phyloP scores from a whole-genome alignment of 371 early-diverging fungal genomes.

The Mortierella sp. region DNA sequence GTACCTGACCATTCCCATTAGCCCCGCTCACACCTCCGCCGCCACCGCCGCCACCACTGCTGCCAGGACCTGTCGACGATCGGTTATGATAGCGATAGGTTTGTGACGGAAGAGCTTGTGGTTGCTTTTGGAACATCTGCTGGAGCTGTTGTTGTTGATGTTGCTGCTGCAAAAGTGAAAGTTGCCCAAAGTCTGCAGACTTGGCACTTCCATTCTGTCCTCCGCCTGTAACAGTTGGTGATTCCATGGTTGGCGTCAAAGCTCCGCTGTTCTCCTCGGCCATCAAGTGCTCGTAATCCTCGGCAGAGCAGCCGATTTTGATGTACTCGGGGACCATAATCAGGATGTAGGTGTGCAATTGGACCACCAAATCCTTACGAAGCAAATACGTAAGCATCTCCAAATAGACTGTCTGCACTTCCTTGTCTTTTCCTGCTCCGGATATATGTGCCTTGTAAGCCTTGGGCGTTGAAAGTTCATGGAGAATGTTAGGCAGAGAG shows the following conservation, averaged over 20 bases:
- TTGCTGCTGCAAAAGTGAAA: conserved; percentile 29
- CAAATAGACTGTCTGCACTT: conserved; percentile 78
- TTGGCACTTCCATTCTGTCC: conserved; percentile 41
- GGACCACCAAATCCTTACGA: conserved; percentile 82
- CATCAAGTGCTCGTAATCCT: conserved; percentile 62
- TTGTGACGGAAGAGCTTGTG: conserved; percentile 40
- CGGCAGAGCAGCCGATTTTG: conserved; percentile 61
- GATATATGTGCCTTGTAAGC: conserved; percentile 78
- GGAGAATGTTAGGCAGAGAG: conserved; percentile 79
- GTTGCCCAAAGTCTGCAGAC: conserved; percentile 50
- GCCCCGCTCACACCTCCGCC: background rate
- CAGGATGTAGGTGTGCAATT: conserved; percentile 88
- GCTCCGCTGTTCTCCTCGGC: conserved; percentile 37
- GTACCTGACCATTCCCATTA: conserved; percentile 12
- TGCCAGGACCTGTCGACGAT: conserved; percentile 40
- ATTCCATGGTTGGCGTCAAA: conserved; percentile 48
- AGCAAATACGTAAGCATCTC: conserved; percentile 88
- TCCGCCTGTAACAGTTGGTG: conserved; percentile 21
- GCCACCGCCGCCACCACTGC: conserved; percentile 10
- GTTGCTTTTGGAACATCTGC: conserved; percentile 27
- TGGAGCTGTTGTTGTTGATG: conserved; percentile 38
- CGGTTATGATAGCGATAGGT: conserved; percentile 55
- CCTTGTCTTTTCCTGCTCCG: conserved; percentile 65
- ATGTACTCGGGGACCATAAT: conserved; percentile 74
- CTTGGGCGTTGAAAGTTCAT: conserved; percentile 81